These are phyloP conservation scores for Hyaloscypha variabilis DNA, from an alignment of 495 filamentous ascomycete genomes.

Conservation along the genomic window DNA sequence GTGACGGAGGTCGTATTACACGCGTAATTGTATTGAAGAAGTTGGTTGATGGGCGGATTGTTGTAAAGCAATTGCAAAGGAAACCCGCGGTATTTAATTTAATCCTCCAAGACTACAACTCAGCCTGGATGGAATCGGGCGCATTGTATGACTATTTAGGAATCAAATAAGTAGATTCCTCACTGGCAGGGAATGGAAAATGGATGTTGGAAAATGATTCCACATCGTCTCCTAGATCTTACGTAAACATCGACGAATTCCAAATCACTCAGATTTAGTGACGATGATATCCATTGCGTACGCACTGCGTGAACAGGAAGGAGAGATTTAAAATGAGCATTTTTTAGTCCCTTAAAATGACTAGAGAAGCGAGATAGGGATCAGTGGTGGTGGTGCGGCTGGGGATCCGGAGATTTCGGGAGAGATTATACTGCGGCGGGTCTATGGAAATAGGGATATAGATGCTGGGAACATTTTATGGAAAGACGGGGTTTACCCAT, in stretches of 20 bases:
- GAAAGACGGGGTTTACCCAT: too few species aligned
- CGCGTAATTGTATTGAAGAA: slow-evolving; percentile 1
- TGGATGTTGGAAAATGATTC: slow-evolving; percentile 9
- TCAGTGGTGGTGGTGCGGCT: too few species aligned
- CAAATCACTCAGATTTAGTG: slow-evolving; percentile 1
- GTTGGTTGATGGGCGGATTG: slow-evolving; percentile 4
- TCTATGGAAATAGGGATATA: too few species aligned
- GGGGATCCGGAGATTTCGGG: too few species aligned
- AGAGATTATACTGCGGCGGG: too few species aligned
- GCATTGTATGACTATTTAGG: slow-evolving; percentile 8
- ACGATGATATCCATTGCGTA: slow-evolving; percentile 2
- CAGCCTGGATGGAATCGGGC: neutral
- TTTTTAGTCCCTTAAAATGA: slow-evolving; percentile 4
- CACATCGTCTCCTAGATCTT: slow-evolving; percentile 7
- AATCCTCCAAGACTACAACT: neutral
- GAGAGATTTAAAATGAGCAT: slow-evolving; percentile 5
- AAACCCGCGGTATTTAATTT: slow-evolving; percentile 4
- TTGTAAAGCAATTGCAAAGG: slow-evolving; percentile 11
- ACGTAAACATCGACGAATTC: slow-evolving; percentile 9
- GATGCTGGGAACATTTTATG: too few species aligned
- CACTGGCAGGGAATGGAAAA: slow-evolving; percentile 6
- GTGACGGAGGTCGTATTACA: slow-evolving; percentile 5
- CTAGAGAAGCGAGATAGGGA: slow-evolving; percentile 1
- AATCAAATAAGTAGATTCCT: slow-evolving; percentile 11
- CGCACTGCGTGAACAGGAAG: neutral